These are phyloP conservation scores for Tolypocladium pustulatum DNA, from an alignment of 2,329 filamentous ascomycete species.

Conservation along the genomic window DNA sequence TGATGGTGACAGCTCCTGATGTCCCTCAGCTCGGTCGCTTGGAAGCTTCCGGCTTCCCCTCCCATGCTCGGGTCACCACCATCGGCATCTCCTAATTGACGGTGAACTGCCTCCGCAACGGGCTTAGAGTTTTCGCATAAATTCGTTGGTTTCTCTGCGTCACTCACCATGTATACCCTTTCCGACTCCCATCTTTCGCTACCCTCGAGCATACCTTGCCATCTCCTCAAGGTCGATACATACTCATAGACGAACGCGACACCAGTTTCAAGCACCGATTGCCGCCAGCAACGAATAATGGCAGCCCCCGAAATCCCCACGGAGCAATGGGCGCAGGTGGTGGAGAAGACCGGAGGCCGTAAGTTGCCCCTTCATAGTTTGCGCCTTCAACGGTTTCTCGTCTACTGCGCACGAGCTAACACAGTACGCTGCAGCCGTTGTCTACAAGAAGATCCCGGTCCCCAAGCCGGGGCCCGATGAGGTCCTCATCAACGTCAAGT, in stretches of 20 bases:
- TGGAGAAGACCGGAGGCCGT: conserved; percentile 70
- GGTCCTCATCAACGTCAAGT: conserved; percentile 86
- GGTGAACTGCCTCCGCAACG: background rate
- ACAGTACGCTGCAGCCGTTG: conserved; percentile 33
- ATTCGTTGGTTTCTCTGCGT: background rate
- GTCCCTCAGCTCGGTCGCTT: background rate
- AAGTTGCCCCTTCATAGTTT: conserved; percentile 17
- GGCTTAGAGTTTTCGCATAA: background rate
- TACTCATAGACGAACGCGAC: background rate
- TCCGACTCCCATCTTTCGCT: background rate
- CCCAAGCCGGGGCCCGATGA: conserved; percentile 75
- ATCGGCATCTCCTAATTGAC: background rate
- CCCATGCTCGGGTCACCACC: background rate
- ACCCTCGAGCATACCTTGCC: background rate
- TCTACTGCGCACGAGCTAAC: background rate
- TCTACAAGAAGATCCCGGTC: conserved; percentile 76
- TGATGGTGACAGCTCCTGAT: background rate
- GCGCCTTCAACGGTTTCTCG: background rate
- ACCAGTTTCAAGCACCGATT: background rate
- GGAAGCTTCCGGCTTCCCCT: background rate
- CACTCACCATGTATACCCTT: background rate
- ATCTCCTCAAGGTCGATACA: background rate
- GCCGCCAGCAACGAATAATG: conserved; percentile 11
- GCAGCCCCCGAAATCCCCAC: conserved; percentile 49
- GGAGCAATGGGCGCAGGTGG: conserved; percentile 85